phyloP scores from a whole-genome alignment of 257 asterid species.

The Voacanga thouarsii region DNA sequence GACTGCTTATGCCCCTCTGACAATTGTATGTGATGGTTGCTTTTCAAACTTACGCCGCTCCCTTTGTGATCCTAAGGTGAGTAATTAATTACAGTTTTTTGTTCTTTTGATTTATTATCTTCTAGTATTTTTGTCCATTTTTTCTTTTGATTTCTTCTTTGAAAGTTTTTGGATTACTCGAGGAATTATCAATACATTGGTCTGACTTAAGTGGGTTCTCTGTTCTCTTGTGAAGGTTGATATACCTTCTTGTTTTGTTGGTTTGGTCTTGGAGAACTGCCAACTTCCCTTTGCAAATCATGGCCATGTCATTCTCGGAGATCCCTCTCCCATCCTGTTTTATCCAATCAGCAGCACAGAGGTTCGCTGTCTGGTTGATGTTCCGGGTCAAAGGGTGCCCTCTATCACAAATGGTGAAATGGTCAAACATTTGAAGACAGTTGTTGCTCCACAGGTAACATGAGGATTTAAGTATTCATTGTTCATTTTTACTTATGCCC shows the following conservation, averaged over 20 bases:
- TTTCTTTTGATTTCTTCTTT: constrained; percentile 6
- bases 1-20: constrained; percentile 56
- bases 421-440: constrained; percentile 44
- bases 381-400: constrained; percentile 62
- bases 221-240: constrained; percentile 40
- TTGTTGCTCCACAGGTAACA: constrained; percentile 55
- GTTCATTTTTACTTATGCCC: neutral
- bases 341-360: constrained; percentile 57
- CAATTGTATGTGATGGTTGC: constrained; percentile 76
- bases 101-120: neutral
- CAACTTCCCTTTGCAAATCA: constrained; percentile 50
- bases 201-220: neutral
- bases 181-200: neutral
- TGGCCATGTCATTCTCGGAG: constrained; percentile 54
- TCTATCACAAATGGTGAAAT: constrained; percentile 54
- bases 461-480: neutral
- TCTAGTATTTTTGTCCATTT: neutral
- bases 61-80: constrained; percentile 67
- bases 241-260: constrained; percentile 59
- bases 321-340: constrained; percentile 55
- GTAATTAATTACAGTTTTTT: neutral
- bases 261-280: constrained; percentile 50
- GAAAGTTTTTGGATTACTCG: neutral
- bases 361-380: constrained; percentile 52
- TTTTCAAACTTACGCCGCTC: constrained; percentile 62